phyloP scores from a whole-genome alignment of 345 rosid genomes.

The Citrus glauca region DNA sequence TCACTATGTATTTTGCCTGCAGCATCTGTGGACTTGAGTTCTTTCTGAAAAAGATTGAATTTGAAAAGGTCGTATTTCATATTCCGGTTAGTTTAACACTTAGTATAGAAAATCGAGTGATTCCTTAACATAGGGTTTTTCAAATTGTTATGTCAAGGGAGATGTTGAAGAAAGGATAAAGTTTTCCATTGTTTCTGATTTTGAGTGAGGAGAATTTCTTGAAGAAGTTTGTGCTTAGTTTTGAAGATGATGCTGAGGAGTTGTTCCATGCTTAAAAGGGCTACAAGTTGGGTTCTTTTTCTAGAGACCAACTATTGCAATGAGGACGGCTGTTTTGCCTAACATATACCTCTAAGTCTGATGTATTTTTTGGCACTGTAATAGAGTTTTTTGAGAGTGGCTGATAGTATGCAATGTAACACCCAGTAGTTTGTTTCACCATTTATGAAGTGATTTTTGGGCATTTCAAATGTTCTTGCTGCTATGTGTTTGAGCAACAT shows the following conservation, averaged over 20 bases:
- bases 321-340: background rate
- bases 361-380: background rate
- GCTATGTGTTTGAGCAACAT: too few relatives aligned
- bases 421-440: background rate
- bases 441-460: background rate
- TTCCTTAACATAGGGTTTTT: constrained; percentile 35
- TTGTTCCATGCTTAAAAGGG: constrained; percentile 31
- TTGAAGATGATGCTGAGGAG: constrained; percentile 19
- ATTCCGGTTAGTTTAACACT: too few relatives aligned
- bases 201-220: constrained; percentile 19
- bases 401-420: too few relatives aligned
- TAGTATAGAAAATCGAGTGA: constrained; percentile 15
- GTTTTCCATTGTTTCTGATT: constrained; percentile 1
- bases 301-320: too few relatives aligned
- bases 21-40: too few relatives aligned
- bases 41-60: too few relatives aligned
- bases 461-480: background rate
- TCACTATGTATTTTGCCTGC: too few relatives aligned
- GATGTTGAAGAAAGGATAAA: constrained; percentile 24
- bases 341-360: background rate
- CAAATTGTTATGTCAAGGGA: constrained; percentile 28
- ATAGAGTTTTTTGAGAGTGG: too few relatives aligned
- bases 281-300: background rate
- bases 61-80: too few relatives aligned
- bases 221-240: constrained; percentile 17